Base-by-base conservation (phyloP, 768 basidiomycete species). In the Agrocybe praecox region DNA sequence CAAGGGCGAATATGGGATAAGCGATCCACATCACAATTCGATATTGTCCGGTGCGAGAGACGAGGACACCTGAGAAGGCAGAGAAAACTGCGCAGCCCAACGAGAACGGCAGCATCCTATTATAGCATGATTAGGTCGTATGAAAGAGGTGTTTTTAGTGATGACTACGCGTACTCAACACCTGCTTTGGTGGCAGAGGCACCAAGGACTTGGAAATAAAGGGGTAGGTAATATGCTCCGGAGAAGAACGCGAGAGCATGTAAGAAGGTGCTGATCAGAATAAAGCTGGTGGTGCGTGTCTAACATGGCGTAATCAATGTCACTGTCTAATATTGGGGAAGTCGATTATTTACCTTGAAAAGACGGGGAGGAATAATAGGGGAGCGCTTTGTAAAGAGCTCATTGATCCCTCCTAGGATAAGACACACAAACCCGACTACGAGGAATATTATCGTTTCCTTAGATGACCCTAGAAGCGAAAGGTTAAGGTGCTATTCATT, bases 131-230 rank as follows among this genome's bases (percentile, higher is more conserved):
- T 46, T 46, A 46, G 24, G 7, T 17, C 6, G n/a, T 23, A 55
- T 21, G 33, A 51, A 46, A 42, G 40, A 12, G 15, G n/a, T n/a
- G 9, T 14, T 23, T n/a, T 14, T 17, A 29, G 36, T 33, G 23
- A 4, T 21, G 14, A 17, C 21, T 40, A 52, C 15, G 46, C 76
- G 68, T 67, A 87, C 88, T 82, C 76, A 19, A 92, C 78, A 49
- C 88, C 89, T 23, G 89, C 80, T 46, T 72, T 77, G 0, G 89
- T 91, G 6, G 90, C 89, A 8, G 88, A 88, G 0, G 89, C 78
- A 0, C 91, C 91, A 12, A 92, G 79, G 2, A 88, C 82, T 74
- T 94, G 91, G 71, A 80, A 94, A 67, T 88, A 94, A 2, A 92
- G 66, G 1, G 91, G 90, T 7, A 93, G 77, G 62, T 92, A 92